These are phyloP conservation scores for Paracoccidioides brasiliensis DNA, from an alignment of 2,329 filamentous ascomycete genomes.

Conservation along the genomic window DNA sequence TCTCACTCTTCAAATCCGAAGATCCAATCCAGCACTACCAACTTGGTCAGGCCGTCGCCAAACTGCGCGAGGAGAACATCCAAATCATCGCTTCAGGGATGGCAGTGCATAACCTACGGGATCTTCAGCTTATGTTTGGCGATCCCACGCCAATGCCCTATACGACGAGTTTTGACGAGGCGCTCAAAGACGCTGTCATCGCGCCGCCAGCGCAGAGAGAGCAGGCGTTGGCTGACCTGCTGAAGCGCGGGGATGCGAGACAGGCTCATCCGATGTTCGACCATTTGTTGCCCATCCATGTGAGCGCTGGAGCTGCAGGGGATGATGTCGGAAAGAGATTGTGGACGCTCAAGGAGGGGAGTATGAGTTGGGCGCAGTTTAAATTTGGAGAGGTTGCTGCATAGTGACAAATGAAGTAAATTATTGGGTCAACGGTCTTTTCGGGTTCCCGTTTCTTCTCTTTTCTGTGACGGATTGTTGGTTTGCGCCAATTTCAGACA, in stretches of 20 bases:
- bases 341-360: constrained; percentile 39
- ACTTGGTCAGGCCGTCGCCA: constrained; percentile 52
- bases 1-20: constrained; percentile 53
- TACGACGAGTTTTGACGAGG: constrained; percentile 51
- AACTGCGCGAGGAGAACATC: constrained; percentile 54
- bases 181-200: constrained; percentile 52
- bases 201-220: constrained; percentile 31
- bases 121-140: constrained; percentile 37
- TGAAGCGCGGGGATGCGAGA: constrained; percentile 41
- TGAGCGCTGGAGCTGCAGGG: constrained; percentile 44
- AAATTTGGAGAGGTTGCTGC: constrained; percentile 32
- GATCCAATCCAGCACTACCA: constrained; percentile 53
- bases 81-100: constrained; percentile 60
- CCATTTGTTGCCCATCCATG: constrained; percentile 47
- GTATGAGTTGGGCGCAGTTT: constrained; percentile 44
- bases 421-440: no score
- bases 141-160: constrained; percentile 42
- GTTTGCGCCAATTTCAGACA: neutral
- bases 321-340: constrained; percentile 33
- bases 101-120: constrained; percentile 58
- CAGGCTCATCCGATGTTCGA: constrained; percentile 52
- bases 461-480: neutral
- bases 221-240: constrained; percentile 33
- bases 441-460: neutral
- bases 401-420: constrained; percentile 6